Percentiles rank a stretch among this genome's conserved stretches.
Conservation (phyloP, 805 yeast species). For the Yamadazyma scolyti region DNA sequence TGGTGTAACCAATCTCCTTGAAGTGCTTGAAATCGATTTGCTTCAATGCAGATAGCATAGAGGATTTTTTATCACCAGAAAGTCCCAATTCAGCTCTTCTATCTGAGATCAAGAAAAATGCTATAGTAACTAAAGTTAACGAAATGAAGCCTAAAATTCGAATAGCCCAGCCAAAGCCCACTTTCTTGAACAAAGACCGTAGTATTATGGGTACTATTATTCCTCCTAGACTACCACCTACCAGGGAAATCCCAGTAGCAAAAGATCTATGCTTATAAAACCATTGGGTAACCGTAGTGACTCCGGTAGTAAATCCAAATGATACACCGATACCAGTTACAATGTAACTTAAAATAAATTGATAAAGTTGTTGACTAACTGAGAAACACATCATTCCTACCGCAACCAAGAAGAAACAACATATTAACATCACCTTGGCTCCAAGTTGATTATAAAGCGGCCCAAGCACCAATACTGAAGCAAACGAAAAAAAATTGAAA, state of each 20-base stretch:
- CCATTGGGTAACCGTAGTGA: slow-evolving; percentile 18
- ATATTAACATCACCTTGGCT: slow-evolving; percentile 12
- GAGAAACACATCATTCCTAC: slow-evolving; percentile 19
- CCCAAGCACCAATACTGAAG: slow-evolving; percentile 16
- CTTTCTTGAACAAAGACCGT: slow-evolving; percentile 15
- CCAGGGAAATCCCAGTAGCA: slow-evolving; percentile 20
- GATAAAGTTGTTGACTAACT: slow-evolving; percentile 15
- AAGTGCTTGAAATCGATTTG: slow-evolving; percentile 17
- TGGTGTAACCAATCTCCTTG: slow-evolving; percentile 13
- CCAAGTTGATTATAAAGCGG: slow-evolving; percentile 21
- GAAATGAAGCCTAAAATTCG: slow-evolving; percentile 19
- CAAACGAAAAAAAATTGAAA: slow-evolving; percentile 18
- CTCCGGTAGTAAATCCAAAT: slow-evolving; percentile 17
- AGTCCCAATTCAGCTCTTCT: slow-evolving; percentile 8
- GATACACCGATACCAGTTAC: slow-evolving; percentile 17
- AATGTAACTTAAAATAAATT: slow-evolving; percentile 17
- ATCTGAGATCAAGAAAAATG: slow-evolving; percentile 13
- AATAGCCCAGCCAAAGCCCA: slow-evolving; percentile 27
- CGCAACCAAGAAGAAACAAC: slow-evolving; percentile 12
- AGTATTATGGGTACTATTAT: slow-evolving; percentile 20
- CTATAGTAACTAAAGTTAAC: slow-evolving; percentile 9
- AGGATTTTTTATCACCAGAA: background rate
- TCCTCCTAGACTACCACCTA: slow-evolving; percentile 29
- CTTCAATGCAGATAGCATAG: slow-evolving; percentile 10
- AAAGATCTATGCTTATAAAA: slow-evolving; percentile 15